Conservation (phyloP, 768 basidiomycete genomes). For the Suillus alpinus region DNA sequence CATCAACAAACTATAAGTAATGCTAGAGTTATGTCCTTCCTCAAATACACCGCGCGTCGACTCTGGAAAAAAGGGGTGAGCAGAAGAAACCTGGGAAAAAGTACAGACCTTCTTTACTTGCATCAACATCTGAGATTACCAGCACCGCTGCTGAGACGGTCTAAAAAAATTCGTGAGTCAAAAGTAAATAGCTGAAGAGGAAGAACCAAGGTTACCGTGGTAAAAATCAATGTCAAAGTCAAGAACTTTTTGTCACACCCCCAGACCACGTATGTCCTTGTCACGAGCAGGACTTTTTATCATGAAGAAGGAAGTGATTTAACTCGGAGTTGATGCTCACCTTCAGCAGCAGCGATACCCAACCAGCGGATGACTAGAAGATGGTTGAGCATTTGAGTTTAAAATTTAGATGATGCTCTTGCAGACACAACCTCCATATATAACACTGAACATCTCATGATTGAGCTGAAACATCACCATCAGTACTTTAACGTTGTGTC, state of each 20-base stretch:
- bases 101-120: not conserved
- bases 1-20: not conserved
- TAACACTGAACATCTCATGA: not conserved
- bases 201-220: not conserved
- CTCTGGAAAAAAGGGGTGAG: not conserved
- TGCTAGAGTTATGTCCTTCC: not conserved
- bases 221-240: not conserved
- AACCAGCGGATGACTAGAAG: not conserved
- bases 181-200: not conserved
- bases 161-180: not conserved
- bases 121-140: not conserved
- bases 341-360: not conserved
- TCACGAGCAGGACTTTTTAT: not conserved
- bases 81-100: not conserved
- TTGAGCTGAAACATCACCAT: not conserved
- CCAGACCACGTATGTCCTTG: not conserved
- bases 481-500: not conserved
- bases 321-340: not conserved
- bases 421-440: not conserved
- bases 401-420: not conserved
- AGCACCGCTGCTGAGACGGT: not conserved
- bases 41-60: not conserved
- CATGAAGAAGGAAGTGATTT: not conserved
- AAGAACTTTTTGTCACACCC: not conserved
- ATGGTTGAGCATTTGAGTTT: not conserved